These are phyloP conservation scores for Termitomyces sp. DNA, from an alignment of 768 basidiomycete genomes.

Conservation along the genomic window DNA sequence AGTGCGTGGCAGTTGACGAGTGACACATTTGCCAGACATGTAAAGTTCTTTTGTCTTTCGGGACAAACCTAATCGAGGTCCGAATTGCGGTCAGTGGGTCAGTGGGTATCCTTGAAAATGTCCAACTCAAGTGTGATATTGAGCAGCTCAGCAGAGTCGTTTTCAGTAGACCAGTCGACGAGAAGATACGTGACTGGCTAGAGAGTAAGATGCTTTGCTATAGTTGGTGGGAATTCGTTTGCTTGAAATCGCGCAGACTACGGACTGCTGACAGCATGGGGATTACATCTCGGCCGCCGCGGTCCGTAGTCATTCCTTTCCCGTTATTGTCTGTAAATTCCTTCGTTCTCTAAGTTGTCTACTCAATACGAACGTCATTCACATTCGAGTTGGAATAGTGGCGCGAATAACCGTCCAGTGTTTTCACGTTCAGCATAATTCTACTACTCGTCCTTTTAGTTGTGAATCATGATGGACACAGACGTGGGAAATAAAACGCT, in stretches of 20 bases:
- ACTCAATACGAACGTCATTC: background rate
- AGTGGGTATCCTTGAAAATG: no score
- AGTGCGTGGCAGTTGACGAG: no score
- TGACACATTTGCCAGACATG: no score
- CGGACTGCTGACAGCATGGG: background rate
- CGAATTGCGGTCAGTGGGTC: background rate
- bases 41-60: no score
- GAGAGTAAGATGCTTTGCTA: background rate
- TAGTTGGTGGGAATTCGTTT: constrained; percentile 1
- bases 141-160: no score
- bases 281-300: background rate
- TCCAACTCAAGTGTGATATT: no score
- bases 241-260: background rate
- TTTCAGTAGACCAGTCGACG: no score
- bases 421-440: background rate
- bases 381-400: background rate
- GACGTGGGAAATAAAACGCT: background rate
- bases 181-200: no score
- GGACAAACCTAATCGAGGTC: background rate
- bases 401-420: background rate
- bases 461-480: background rate
- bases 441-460: background rate
- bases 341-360: background rate
- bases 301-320: background rate
- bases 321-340: background rate